A percentile compares a stretch with the other conserved stretches of the same genome.
Conservation (phyloP, 75 land plant species). For the Sequoiadendron giganteum region DNA sequence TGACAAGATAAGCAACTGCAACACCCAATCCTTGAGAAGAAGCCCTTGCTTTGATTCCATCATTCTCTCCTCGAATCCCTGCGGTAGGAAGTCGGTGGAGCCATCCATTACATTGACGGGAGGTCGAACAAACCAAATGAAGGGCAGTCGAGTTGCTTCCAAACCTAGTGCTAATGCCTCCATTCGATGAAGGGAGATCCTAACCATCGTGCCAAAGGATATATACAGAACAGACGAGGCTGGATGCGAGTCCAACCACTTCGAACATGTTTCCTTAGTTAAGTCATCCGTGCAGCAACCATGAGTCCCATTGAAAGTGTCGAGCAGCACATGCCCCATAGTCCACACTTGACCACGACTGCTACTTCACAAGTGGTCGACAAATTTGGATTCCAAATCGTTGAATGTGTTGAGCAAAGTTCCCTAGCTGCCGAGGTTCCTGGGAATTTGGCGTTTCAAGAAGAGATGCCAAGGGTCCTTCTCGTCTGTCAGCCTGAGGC, state of each 20-base stretch:
- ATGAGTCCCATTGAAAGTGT: too few species aligned
- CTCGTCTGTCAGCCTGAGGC: background rate
- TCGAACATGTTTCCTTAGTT: background rate
- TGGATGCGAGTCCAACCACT: slow-evolving; percentile 18
- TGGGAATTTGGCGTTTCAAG: background rate
- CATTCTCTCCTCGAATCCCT: slow-evolving; percentile 16
- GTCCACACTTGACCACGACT: background rate
- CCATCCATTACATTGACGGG: background rate
- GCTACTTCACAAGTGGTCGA: background rate
- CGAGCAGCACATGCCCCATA: background rate
- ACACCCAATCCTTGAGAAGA: slow-evolving; percentile 24
- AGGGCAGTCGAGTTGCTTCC: background rate
- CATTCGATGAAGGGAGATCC: slow-evolving; percentile 8
- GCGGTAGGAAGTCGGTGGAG: slow-evolving; percentile 6
- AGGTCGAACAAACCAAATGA: background rate
- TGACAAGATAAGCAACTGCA: slow-evolving; percentile 22
- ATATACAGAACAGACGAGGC: slow-evolving; percentile 21
- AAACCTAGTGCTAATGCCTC: slow-evolving; percentile 15
- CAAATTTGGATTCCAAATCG: background rate
- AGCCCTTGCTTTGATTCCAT: slow-evolving; percentile 10
- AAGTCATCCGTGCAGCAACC: background rate
- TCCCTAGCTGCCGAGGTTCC: background rate
- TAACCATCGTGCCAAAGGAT: slow-evolving; percentile 28
- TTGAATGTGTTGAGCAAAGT: background rate
- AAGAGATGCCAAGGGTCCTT: background rate